Percentiles rank a stretch among this genome's conserved stretches.
phyloP scores from a whole-genome alignment of 2,329 filamentous ascomycete genomes.

The Aspergillus clavatus region DNA sequence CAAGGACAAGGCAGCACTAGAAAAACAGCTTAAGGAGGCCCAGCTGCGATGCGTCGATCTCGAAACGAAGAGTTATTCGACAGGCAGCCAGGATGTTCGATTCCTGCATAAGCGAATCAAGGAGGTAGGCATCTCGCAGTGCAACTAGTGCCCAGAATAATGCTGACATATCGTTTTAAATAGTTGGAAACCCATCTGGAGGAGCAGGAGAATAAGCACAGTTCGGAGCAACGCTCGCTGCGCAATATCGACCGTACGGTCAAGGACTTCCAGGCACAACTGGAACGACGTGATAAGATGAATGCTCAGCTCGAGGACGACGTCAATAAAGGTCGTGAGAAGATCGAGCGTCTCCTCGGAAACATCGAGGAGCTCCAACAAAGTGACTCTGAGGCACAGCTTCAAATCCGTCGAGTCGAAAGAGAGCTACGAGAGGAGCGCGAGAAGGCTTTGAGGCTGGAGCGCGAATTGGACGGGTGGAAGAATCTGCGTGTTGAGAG shows the following conservation, averaged over 20 bases:
- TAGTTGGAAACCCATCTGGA: constrained; percentile 87
- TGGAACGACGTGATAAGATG: constrained; percentile 88
- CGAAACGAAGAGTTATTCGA: constrained; percentile 95
- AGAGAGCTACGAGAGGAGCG: constrained; percentile 83
- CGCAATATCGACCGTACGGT: constrained; percentile 92
- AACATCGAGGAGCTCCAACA: constrained; percentile 93
- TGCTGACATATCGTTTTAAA: constrained; percentile 15
- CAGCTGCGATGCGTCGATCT: constrained; percentile 87
- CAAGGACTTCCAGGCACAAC: constrained; percentile 85
- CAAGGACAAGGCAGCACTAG: constrained; percentile 82
- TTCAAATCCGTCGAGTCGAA: constrained; percentile 78
- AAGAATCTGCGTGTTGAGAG: constrained; percentile 67
- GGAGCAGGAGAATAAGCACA: constrained; percentile 71
- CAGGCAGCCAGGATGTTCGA: constrained; percentile 87
- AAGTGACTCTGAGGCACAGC: constrained; percentile 74
- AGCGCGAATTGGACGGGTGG: constrained; percentile 80
- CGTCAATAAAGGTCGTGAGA: constrained; percentile 78
- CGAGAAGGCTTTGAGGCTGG: constrained; percentile 74
- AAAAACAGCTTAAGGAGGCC: constrained; percentile 85
- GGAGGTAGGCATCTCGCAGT: constrained; percentile 60
- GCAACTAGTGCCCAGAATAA: constrained; percentile 1
- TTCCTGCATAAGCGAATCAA: constrained; percentile 92
- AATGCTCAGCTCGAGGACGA: constrained; percentile 78
- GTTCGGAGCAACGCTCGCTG: constrained; percentile 76
- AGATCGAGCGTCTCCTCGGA: constrained; percentile 79